Percentiles rank a stretch among this genome's conserved stretches.
Conservation (phyloP, 1,284 basidiomycete genomes). For the Apiotrichum akiyoshidainum region DNA sequence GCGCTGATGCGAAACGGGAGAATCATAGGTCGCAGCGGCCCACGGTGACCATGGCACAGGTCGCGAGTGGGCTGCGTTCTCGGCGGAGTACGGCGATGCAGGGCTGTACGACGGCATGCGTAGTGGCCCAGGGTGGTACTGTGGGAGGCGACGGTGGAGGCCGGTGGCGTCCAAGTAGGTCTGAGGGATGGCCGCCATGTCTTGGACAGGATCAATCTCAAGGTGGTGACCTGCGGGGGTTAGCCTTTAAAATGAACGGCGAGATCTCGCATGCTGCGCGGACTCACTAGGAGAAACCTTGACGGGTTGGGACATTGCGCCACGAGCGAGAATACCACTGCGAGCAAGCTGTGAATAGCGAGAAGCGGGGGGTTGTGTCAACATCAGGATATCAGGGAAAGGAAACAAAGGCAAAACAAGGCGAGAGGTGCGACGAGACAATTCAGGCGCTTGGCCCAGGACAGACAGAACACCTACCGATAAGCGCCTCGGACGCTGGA, state of each 20-base stretch:
- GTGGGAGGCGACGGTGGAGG: neutral
- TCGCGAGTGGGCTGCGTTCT: neutral
- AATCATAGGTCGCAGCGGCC: neutral
- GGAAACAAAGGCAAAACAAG: neutral
- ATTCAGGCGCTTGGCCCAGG: too few relatives aligned
- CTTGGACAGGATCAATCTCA: neutral
- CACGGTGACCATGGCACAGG: slow-evolving; percentile 3
- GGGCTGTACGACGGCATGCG: neutral
- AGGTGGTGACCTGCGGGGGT: neutral
- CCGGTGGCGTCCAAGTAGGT: neutral
- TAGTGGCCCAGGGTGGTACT: neutral
- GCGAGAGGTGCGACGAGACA: neutral
- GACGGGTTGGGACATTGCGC: slow-evolving; percentile 15
- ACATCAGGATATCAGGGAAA: slow-evolving; percentile 9
- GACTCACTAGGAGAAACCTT: slow-evolving; percentile 5
- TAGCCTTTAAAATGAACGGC: neutral
- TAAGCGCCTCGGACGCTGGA: neutral
- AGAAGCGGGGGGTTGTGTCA: neutral
- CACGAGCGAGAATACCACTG: slow-evolving; percentile 18
- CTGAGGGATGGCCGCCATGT: neutral
- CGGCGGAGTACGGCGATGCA: neutral
- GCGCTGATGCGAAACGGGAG: neutral
- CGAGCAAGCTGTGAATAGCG: neutral
- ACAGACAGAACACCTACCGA: neutral
- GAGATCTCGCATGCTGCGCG: neutral